These are phyloP conservation scores for Phaeotremella fagi DNA, from an alignment of 768 basidiomycete genomes.

Conservation along the genomic window DNA sequence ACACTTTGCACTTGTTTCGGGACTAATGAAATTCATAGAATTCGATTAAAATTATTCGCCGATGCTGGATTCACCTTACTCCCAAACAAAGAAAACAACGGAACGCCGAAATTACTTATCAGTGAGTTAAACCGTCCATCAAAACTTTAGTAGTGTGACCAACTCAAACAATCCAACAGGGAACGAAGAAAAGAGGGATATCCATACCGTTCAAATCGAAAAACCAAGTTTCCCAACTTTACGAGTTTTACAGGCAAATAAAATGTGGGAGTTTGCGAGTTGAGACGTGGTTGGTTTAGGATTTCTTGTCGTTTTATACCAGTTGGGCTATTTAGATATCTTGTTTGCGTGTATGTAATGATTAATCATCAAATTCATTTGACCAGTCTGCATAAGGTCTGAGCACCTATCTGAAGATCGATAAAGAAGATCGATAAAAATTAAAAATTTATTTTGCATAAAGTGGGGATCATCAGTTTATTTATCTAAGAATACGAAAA, in stretches of 20 bases:
- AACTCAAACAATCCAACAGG: conserved; percentile 13
- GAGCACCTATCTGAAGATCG: too few species aligned
- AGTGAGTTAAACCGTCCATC: conserved; percentile 16
- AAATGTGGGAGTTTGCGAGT: conserved; percentile 29
- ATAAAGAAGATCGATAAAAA: too few species aligned
- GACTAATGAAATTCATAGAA: conserved; percentile 13
- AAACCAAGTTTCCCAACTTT: conserved; percentile 27
- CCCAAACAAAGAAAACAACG: conserved; percentile 13
- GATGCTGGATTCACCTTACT: conserved; percentile 33
- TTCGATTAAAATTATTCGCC: conserved; percentile 33
- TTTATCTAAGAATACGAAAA: too few species aligned
- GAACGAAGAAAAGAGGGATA: conserved; percentile 35
- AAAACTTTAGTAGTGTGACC: neutral
- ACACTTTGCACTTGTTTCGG: neutral
- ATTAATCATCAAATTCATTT: too few species aligned
- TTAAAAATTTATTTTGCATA: too few species aligned
- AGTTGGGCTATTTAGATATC: too few species aligned
- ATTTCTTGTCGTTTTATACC: too few species aligned
- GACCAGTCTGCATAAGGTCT: too few species aligned
- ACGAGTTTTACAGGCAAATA: conserved; percentile 29
- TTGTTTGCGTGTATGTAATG: too few species aligned
- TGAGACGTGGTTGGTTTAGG: too few species aligned
- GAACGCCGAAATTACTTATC: conserved; percentile 27
- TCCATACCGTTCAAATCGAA: conserved; percentile 33
- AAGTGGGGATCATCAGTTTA: too few species aligned